Percentiles rank a stretch among this genome's conserved stretches.
These are phyloP conservation scores for Lipomyces spencermartinsiae DNA, from an alignment of 805 yeast genomes.

Conservation along the genomic window DNA sequence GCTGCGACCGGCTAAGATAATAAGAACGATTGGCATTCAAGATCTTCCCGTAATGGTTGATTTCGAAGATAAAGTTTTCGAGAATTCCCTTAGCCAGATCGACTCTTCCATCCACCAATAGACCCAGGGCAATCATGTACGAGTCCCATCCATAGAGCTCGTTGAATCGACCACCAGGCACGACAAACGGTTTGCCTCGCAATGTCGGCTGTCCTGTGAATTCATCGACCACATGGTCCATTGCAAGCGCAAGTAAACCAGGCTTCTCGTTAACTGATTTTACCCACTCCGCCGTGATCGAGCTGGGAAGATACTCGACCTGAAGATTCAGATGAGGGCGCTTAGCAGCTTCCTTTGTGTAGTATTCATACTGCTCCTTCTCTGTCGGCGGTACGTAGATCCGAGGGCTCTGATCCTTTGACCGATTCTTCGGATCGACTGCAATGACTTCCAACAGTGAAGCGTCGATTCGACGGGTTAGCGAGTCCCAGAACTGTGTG, in stretches of 20 bases:
- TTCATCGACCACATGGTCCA: constrained; percentile 60
- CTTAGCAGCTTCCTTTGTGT: constrained; percentile 56
- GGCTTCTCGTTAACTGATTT: constrained; percentile 80
- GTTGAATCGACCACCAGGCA: constrained; percentile 97
- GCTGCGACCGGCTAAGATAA: constrained; percentile 90
- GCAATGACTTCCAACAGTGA: constrained; percentile 73
- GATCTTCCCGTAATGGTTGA: constrained; percentile 87
- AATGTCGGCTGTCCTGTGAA: constrained; percentile 56
- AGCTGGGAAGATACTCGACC: constrained; percentile 76
- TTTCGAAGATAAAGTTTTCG: constrained; percentile 89
- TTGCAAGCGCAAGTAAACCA: constrained; percentile 83
- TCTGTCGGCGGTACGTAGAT: constrained; percentile 77
- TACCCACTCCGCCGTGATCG: constrained; percentile 78
- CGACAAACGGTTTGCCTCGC: constrained; percentile 82
- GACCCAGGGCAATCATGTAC: constrained; percentile 86
- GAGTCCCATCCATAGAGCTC: constrained; percentile 99
- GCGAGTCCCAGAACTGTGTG: constrained; percentile 78
- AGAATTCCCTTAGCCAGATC: constrained; percentile 89
- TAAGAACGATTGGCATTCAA: constrained; percentile 93
- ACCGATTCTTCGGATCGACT: constrained; percentile 73
- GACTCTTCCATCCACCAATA: constrained; percentile 67
- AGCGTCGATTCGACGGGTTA: constrained; percentile 74
- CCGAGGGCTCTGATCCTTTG: constrained; percentile 70
- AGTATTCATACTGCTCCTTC: constrained; percentile 75
- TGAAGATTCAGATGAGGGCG: constrained; percentile 67